Percentiles rank a stretch among this genome's conserved stretches.
Conservation (phyloP, 2,329 filamentous ascomycete genomes). For the Alternaria brassicicola region DNA sequence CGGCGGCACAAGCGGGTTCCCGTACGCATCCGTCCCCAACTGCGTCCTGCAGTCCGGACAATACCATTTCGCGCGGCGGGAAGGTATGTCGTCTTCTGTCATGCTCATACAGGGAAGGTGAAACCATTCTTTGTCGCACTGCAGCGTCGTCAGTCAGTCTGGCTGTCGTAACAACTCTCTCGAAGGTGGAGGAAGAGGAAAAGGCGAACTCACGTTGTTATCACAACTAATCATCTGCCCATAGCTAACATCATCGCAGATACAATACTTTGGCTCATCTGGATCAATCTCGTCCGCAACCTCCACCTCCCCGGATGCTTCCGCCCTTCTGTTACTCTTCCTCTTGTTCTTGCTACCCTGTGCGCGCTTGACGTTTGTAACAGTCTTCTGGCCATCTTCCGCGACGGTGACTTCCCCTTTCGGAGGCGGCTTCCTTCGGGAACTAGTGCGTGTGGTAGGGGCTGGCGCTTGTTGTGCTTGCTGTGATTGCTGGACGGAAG, state of each 20-base stretch:
- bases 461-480: constrained; percentile 13
- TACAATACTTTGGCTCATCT: constrained; percentile 76
- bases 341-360: constrained; percentile 44
- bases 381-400: constrained; percentile 65
- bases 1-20: constrained; percentile 42
- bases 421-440: constrained; percentile 72
- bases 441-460: constrained; percentile 52
- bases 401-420: constrained; percentile 71
- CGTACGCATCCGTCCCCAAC: constrained; percentile 41
- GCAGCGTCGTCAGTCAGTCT: constrained; percentile 31
- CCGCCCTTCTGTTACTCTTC: constrained; percentile 56
- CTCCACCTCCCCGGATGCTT: constrained; percentile 26
- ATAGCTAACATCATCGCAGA: constrained; percentile 80
- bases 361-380: constrained; percentile 74
- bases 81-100: constrained; percentile 63
- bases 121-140: constrained; percentile 85
- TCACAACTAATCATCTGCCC: constrained; percentile 86
- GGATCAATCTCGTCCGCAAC: constrained; percentile 66
- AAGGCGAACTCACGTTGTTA: constrained; percentile 62
- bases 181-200: neutral
- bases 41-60: constrained; percentile 70
- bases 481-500: neutral
- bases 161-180: neutral
- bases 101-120: constrained; percentile 79
- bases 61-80: constrained; percentile 81